Evolutionary conservation across 2,329 filamentous ascomycete genomes (phyloP), one percentile per base, ranked within the genome.

Genomic region (Aspergillus chevalieri): DNA sequence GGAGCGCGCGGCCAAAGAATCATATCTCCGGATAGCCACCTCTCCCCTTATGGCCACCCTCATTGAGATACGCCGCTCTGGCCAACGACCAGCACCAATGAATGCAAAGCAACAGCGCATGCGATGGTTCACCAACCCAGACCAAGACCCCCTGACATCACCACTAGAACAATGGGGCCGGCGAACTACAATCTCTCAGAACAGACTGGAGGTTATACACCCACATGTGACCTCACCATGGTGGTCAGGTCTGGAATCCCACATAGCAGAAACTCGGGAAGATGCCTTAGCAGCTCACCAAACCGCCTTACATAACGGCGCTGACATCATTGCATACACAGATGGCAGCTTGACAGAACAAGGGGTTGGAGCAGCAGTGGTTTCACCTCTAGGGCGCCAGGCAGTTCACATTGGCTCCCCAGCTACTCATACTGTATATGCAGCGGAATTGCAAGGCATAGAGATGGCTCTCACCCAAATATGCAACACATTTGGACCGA

Each of bases 1-100:
- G n/a, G 52, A 54, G 14, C 54, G 59, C 48, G 54, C 54, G 21
- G 56, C 56, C 3, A 48, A 60, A 7, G 60, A 63, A 36, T 49
- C 57, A 2, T 56, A 52, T 12, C 53, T 63, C 19, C 52, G 57
- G 12, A 55, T 63, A 15, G 47, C 52, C 30, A 57, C 57, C 41
- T 53, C 38, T 2, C 38, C 38, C n/a, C 38, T 41, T 17, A 17
- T 17, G n/a, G 2, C 38, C 6, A 41, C 19, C 9, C 19, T 41
- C 2, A 6, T 17, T 2, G 38, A 41, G 38, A 41, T 41, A 17
- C 15, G 38, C 6, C 15, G 8, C 17, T 17, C 38, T 21, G 38
- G 38, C 10, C 38, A 41, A 12, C 15, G 15, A 14, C 38, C 6
- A 17, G 19, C 38, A 3, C 38, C 38, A 41, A 21, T 6, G 15